Percentiles rank a stretch among this genome's conserved stretches.
Evolutionary conservation across 2,329 filamentous ascomycete species (phyloP).

Genomic region (Sarocladiaceae sp.): DNA sequence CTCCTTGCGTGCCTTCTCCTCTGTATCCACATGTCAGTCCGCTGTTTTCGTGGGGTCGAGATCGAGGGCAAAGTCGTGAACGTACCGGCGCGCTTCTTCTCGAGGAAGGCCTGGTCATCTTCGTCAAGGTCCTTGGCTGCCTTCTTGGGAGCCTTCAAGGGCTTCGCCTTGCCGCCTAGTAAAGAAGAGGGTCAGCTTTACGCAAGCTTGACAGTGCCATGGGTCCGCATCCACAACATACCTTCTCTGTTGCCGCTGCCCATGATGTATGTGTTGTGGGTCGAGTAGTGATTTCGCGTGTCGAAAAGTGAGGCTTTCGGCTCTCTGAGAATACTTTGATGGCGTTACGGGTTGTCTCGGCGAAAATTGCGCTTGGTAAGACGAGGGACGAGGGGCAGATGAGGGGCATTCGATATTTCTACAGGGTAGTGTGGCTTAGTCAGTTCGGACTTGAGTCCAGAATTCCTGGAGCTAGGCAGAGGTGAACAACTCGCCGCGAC

Average conservation of each 20-base stretch:
- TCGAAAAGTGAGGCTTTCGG: neutral
- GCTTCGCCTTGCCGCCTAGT: conserved; percentile 78
- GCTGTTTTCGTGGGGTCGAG: neutral
- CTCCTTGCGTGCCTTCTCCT: conserved; percentile 82
- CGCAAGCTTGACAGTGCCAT: neutral
- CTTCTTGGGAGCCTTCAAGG: conserved; percentile 88
- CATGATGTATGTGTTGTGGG: conserved; percentile 22
- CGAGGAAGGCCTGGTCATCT: conserved; percentile 75
- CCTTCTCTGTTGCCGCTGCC: conserved; percentile 36
- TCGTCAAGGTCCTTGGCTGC: conserved; percentile 78
- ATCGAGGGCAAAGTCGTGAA: neutral
- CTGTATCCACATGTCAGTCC: conserved; percentile 37
- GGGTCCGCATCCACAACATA: conserved; percentile 16
- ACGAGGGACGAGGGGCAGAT: neutral
- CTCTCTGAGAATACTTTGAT: neutral
- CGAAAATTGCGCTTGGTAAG: neutral
- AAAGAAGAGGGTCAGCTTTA: conserved; percentile 11
- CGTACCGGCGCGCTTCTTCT: conserved; percentile 82
- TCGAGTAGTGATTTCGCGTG: neutral
- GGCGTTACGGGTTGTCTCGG: neutral
- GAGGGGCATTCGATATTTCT: neutral
- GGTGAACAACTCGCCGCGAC: neutral
- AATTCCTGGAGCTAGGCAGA: too few relatives aligned
- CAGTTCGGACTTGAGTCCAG: neutral
- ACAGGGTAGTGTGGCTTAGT: conserved; percentile 5